Evolutionary conservation across 371 early-diverging fungal species (phyloP), one percentile per base, ranked within the genome.

Genomic region (Apophysomyces ossiformis): DNA sequence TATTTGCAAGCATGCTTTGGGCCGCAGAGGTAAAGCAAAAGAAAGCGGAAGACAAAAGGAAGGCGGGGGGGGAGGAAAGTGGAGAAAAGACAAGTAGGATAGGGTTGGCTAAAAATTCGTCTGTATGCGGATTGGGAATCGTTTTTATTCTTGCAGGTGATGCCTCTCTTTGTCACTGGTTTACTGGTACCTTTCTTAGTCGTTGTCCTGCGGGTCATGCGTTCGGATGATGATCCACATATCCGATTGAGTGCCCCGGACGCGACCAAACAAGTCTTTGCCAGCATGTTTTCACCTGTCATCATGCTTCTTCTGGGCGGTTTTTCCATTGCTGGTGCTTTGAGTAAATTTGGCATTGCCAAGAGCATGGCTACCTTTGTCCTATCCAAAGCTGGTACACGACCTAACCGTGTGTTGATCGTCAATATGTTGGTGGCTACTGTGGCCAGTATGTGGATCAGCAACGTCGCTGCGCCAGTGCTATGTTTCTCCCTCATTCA

Each of bases 391-490:
- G 97, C 97, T 0, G 98, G 96, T 12, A 91, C 92, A 12, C 83
- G 85, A 16, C 96, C 97, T 9, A 86, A 85, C 56, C 78, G 79
- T 11, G 96, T 98, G 4, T 76, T 98, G 12, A 79, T 98, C 39
- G 93, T 95, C 35, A 94, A 92, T 66, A 97, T 98, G 96, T 78
- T 95, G 58, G 95, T 98, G 2, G 95, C 96, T 16, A 95, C 96
- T 1, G 85, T 98, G 70, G 92, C 94, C 4, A 93, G 93, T 79
- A 97, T 97, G 97, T 96, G 95, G 96, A 97, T 98, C 70, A 90
- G 90, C 60, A 98, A 98, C 71, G 99, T 98, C 5, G 99, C 99
- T 5, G 96, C 99, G 0, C 99, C 99, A 13, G 97, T 97, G 9
- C 85, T 98, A 26, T 98, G 99, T 79, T 96, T 97, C 69, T 95